Percentiles rank a stretch among this genome's conserved stretches.
Conservation (phyloP, 768 basidiomycete genomes). For the Cantharellus anzutake region DNA sequence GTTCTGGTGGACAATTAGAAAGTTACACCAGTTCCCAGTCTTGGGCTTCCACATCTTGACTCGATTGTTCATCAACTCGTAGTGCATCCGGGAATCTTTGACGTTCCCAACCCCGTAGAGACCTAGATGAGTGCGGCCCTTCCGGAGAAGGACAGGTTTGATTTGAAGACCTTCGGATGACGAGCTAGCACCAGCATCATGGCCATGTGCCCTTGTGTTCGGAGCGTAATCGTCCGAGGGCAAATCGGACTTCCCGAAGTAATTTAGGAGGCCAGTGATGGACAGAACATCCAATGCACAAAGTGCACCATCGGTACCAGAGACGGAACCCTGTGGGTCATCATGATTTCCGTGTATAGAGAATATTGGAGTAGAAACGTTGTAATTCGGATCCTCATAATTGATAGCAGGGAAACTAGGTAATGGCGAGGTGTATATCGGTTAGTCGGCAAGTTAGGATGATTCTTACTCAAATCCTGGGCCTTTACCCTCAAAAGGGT, state of each 20-base stretch:
- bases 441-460: constrained; percentile 1
- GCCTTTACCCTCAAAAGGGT: constrained; percentile 80
- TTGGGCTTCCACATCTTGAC: constrained; percentile 94
- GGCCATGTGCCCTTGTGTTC: constrained; percentile 22
- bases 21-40: constrained; percentile 91
- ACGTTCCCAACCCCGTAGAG: constrained; percentile 94
- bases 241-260: constrained; percentile 93
- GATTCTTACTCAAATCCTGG: constrained; percentile 57
- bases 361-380: constrained; percentile 91
- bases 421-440: not conserved
- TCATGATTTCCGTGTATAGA: constrained; percentile 99
- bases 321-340: constrained; percentile 76
- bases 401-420: constrained; percentile 86
- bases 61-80: constrained; percentile 80
- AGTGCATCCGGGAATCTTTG: constrained; percentile 92
- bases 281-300: constrained; percentile 91
- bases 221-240: constrained; percentile 46
- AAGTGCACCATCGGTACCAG: constrained; percentile 68
- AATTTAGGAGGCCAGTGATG: constrained; percentile 84
- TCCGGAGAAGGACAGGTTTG: constrained; percentile 74
- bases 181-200: constrained; percentile 13
- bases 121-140: constrained; percentile 73
- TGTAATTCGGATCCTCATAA: constrained; percentile 92
- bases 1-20: constrained; percentile 88
- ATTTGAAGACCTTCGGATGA: constrained; percentile 51